These are phyloP conservation scores for Barnettozyma populi DNA, from an alignment of 805 yeast genomes.

Conservation along the genomic window DNA sequence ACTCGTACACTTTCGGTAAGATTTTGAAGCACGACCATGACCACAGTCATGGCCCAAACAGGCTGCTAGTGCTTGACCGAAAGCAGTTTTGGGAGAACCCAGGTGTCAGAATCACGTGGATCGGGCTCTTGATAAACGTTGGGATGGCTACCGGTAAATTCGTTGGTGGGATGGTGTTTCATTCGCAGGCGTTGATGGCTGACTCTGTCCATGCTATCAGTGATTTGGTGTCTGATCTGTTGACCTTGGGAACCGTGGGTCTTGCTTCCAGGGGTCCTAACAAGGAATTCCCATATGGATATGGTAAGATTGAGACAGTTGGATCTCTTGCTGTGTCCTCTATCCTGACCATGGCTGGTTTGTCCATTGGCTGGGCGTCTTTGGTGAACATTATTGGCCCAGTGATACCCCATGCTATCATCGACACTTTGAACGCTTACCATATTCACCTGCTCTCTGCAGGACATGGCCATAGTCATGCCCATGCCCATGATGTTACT, in stretches of 20 bases:
- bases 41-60: constrained; percentile 30
- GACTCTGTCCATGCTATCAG: constrained; percentile 92
- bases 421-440: constrained; percentile 46
- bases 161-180: constrained; percentile 84
- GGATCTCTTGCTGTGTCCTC: constrained; percentile 88
- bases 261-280: constrained; percentile 60
- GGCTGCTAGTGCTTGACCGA: constrained; percentile 33
- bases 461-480: constrained; percentile 30
- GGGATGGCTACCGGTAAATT: constrained; percentile 85
- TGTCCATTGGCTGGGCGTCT: constrained; percentile 86
- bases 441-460: constrained; percentile 42
- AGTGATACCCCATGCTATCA: constrained; percentile 53
- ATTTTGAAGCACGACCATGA: constrained; percentile 29
- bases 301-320: constrained; percentile 87
- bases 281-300: constrained; percentile 71
- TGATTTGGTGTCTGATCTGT: constrained; percentile 83
- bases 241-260: constrained; percentile 85
- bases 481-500: constrained; percentile 37
- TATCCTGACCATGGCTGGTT: constrained; percentile 79
- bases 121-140: constrained; percentile 79
- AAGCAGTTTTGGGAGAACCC: constrained; percentile 56
- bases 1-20: constrained; percentile 32
- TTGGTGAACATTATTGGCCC: constrained; percentile 63
- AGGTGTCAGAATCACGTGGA: constrained; percentile 89
- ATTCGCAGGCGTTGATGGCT: constrained; percentile 90